Conservation (phyloP, 2,329 filamentous ascomycete genomes). For the Claviceps sp. region DNA sequence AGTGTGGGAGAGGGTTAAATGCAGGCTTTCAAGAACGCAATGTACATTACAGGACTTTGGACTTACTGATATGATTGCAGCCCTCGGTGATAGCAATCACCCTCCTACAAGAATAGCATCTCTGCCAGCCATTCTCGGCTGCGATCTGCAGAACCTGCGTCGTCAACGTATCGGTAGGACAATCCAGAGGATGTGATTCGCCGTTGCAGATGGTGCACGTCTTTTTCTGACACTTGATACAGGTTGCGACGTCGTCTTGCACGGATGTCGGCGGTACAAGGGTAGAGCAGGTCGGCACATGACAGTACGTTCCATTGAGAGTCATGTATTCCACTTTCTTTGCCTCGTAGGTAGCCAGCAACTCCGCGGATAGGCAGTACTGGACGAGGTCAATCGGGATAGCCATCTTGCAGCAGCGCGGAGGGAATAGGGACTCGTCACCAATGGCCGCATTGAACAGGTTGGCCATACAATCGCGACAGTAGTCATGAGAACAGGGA, state of each 20-base stretch:
- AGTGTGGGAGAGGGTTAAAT: background rate
- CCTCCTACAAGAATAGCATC: constrained; percentile 30
- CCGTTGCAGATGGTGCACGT: constrained; percentile 42
- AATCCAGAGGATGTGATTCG: constrained; percentile 30
- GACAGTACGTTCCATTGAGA: constrained; percentile 37
- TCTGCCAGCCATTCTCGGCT: constrained; percentile 33
- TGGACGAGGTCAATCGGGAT: constrained; percentile 25
- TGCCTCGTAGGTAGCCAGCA: constrained; percentile 23
- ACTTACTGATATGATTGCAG: constrained; percentile 46
- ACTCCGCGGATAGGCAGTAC: constrained; percentile 20
- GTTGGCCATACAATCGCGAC: constrained; percentile 28
- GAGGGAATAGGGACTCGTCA: constrained; percentile 41
- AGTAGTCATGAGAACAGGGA: constrained; percentile 33
- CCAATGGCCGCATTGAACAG: constrained; percentile 30
- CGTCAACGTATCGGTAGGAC: constrained; percentile 27
- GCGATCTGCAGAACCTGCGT: constrained; percentile 29
- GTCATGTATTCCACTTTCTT: constrained; percentile 38
- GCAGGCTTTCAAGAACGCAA: background rate
- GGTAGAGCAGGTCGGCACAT: constrained; percentile 24
- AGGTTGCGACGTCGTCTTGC: constrained; percentile 22
- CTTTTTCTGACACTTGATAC: constrained; percentile 23
- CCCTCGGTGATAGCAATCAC: constrained; percentile 36
- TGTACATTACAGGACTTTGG: too few species aligned
- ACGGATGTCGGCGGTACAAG: constrained; percentile 30
- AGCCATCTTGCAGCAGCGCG: constrained; percentile 33